phyloP scores from a whole-genome alignment of 169 alveolate genomes.

The Eimeria acervulina region DNA sequence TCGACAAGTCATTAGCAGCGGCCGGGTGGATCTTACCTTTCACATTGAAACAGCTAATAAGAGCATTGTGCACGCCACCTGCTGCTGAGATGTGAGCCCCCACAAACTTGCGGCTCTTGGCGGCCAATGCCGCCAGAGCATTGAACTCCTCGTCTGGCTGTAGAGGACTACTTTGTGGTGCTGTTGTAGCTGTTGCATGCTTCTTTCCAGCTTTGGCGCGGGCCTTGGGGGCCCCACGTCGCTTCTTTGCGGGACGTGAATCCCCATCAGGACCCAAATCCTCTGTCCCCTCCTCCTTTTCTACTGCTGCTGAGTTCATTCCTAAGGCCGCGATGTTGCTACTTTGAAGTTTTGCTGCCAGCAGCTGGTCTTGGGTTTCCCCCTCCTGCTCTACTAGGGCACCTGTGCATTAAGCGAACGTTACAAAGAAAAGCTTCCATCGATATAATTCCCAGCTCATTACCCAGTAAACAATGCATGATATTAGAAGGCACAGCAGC shows the following conservation, averaged over 20 bases:
- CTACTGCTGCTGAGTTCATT: not conserved
- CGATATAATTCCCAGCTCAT: not conserved
- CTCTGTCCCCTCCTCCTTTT: slow-evolving; percentile 3
- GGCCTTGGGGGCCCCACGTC: slow-evolving; percentile 57
- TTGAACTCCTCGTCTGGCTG: slow-evolving; percentile 81
- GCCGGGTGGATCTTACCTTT: slow-evolving; percentile 84
- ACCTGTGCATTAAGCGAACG: slow-evolving; percentile 5
- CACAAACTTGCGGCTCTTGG: slow-evolving; percentile 87
- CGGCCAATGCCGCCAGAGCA: slow-evolving; percentile 77
- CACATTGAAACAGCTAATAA: slow-evolving; percentile 89
- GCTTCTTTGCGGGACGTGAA: slow-evolving; percentile 48
- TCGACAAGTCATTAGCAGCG: not conserved
- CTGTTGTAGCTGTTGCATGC: slow-evolving; percentile 71
- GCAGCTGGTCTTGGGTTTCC: not conserved
- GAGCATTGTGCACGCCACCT: slow-evolving; percentile 94
- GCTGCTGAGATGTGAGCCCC: slow-evolving; percentile 96
- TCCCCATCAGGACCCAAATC: not conserved
- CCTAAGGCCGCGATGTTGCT: not conserved
- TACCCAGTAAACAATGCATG: not conserved
- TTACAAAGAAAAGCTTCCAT: not conserved
- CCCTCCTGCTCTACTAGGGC: not conserved
- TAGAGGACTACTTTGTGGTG: not conserved
- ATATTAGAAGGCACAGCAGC: not conserved
- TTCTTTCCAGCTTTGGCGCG: slow-evolving; percentile 64
- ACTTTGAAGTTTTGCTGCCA: not conserved